Percentiles rank a stretch among this genome's conserved stretches.
Conservation (phyloP, 2,329 filamentous ascomycete genomes). For the Paecilomyces sp. region DNA sequence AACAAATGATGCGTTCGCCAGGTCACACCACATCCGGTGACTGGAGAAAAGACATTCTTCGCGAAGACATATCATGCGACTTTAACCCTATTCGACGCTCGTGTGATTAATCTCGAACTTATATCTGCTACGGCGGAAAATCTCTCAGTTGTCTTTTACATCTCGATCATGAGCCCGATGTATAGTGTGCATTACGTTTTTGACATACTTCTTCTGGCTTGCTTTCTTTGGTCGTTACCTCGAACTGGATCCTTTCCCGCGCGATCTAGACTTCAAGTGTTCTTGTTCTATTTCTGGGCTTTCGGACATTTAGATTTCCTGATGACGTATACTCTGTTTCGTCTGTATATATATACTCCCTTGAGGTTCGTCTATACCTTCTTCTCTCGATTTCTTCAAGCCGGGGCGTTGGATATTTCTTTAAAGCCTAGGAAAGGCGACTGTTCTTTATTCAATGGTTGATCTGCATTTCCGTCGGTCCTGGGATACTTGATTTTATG, state of each 20-base stretch:
- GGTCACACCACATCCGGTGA: not conserved
- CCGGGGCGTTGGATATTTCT: conserved; percentile 2
- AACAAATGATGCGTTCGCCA: not conserved
- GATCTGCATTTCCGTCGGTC: not conserved
- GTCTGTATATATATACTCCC: conserved; percentile 29
- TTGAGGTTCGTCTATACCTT: conserved; percentile 10
- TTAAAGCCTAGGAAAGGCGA: not conserved
- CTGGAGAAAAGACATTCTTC: not conserved
- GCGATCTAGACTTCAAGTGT: not conserved
- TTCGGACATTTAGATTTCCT: conserved; percentile 9
- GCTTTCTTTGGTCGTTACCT: not conserved
- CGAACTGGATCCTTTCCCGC: not conserved
- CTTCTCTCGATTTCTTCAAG: conserved; percentile 5
- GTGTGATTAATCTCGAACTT: not conserved
- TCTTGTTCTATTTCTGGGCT: conserved; percentile 6
- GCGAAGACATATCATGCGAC: not conserved
- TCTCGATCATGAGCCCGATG: not conserved
- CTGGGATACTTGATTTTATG: not conserved
- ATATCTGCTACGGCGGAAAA: not conserved
- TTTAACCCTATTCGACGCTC: too few species aligned
- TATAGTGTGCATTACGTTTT: not conserved
- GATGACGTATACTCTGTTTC: conserved; percentile 18
- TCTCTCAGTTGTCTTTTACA: not conserved
- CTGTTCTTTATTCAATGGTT: not conserved
- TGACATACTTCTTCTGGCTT: not conserved